Percentiles rank a stretch among this genome's conserved stretches.
Evolutionary conservation across 768 basidiomycete species (phyloP).

Genomic region (Rhodotorula graminis): DNA sequence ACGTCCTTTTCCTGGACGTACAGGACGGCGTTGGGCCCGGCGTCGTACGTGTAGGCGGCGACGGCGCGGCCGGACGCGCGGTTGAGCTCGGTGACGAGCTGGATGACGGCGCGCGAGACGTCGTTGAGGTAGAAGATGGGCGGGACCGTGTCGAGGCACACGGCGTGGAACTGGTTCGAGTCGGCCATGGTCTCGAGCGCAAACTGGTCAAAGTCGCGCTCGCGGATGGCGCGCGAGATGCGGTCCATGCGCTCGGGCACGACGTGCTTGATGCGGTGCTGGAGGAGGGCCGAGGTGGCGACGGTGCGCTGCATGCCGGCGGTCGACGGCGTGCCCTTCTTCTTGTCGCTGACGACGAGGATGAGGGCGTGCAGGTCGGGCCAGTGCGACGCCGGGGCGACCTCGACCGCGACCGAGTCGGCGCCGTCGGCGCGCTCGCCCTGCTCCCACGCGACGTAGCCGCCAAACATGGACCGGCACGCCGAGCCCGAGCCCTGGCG

Average conservation of each 20-base stretch:
- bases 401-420: constrained; percentile 81
- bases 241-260: constrained; percentile 80
- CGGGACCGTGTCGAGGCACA: constrained; percentile 90
- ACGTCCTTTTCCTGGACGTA: constrained; percentile 76
- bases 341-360: constrained; percentile 90
- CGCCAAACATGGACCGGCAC: constrained; percentile 94
- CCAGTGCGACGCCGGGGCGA: constrained; percentile 84
- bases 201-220: constrained; percentile 78
- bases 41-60: constrained; percentile 98
- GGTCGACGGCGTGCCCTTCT: constrained; percentile 92
- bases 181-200: constrained; percentile 92
- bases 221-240: constrained; percentile 73
- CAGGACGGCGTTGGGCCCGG: constrained; percentile 97
- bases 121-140: constrained; percentile 99
- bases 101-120: constrained; percentile 86
- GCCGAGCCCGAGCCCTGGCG: constrained; percentile 97
- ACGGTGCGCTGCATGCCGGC: constrained; percentile 97
- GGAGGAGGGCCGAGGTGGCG: constrained; percentile 78
- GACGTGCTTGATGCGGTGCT: constrained; percentile 78
- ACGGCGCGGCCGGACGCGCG: constrained; percentile 62
- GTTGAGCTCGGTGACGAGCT: constrained; percentile 87
- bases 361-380: constrained; percentile 93
- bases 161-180: constrained; percentile 98
- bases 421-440: constrained; percentile 63
- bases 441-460: constrained; percentile 92